Evolutionary conservation across 441 rosid genomes (phyloP).

Genomic region (Populus hybrid): DNA sequence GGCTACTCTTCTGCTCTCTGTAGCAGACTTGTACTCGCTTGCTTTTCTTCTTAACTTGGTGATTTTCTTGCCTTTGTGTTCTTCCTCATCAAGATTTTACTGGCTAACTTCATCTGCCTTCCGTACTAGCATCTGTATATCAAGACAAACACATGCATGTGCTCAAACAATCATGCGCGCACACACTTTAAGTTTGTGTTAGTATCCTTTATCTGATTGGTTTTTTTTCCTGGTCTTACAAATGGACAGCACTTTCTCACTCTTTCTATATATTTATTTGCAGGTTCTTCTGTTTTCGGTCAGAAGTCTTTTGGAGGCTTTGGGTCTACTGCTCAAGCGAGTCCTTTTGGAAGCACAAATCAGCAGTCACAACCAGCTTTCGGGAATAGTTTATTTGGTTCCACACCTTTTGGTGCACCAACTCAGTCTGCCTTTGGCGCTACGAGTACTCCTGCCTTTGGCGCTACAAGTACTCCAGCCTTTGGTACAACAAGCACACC

Average conservation of each 20-base stretch:
- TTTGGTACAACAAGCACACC: too few species aligned
- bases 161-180: neutral
- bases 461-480: conserved; percentile 48
- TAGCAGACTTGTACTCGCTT: neutral
- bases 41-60: neutral
- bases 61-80: neutral
- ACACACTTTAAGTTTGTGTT: neutral
- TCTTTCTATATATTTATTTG: conserved; percentile 3
- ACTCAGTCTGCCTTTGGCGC: conserved; percentile 59
- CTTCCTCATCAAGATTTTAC: neutral
- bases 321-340: conserved; percentile 61
- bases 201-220: neutral
- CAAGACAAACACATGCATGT: neutral
- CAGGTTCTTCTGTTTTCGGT: conserved; percentile 61
- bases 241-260: neutral
- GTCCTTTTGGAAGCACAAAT: conserved; percentile 66
- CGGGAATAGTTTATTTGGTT: conserved; percentile 65
- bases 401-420: conserved; percentile 63
- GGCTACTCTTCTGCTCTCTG: neutral
- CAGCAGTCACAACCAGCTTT: conserved; percentile 88
- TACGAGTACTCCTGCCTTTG: conserved; percentile 51
- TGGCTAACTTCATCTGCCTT: neutral
- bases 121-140: neutral
- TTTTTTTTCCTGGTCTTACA: neutral
- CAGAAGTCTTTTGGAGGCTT: conserved; percentile 79